A percentile compares a stretch with the other conserved stretches of the same genome.
Evolutionary conservation across 306 rosid species (phyloP).

Genomic region (Begonia fuchsioides): DNA sequence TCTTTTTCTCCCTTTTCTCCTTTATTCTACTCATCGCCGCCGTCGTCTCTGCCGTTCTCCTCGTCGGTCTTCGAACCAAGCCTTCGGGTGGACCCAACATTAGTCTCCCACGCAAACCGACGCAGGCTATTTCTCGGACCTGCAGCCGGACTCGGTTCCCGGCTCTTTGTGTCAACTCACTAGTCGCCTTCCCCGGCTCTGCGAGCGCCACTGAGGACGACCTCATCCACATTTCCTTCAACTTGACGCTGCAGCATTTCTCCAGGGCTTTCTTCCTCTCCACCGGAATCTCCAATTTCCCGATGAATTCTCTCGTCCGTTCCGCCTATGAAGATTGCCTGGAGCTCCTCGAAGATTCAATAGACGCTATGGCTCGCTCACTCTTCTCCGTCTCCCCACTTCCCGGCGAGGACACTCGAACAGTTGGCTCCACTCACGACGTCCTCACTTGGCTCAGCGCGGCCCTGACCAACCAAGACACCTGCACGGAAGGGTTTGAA

Average conservation of each 20-base stretch:
- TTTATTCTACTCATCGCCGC: conserved; percentile 34
- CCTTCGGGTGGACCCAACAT: not conserved
- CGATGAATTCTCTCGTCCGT: conserved; percentile 43
- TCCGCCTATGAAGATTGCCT: conserved; percentile 73
- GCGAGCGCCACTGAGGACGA: conserved; percentile 43
- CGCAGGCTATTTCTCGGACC: conserved; percentile 56
- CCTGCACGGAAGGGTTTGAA: conserved; percentile 57
- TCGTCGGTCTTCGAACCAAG: conserved; percentile 9
- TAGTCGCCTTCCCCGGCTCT: conserved; percentile 65
- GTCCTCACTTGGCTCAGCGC: conserved; percentile 88
- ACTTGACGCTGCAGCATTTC: conserved; percentile 64
- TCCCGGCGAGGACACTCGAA: not conserved
- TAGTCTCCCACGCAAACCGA: conserved; percentile 22
- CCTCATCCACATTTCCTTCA: conserved; percentile 87
- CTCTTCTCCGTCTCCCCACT: conserved; percentile 20
- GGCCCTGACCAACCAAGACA: conserved; percentile 83
- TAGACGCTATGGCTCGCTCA: conserved; percentile 51
- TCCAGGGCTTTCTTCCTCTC: conserved; percentile 45
- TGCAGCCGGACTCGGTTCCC: conserved; percentile 59
- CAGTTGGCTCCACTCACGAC: conserved; percentile 22
- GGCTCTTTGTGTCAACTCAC: conserved; percentile 46
- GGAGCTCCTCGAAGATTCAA: conserved; percentile 77
- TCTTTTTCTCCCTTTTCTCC: conserved; percentile 30
- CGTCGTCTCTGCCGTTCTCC: conserved; percentile 32
- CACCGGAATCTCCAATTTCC: conserved; percentile 24